phyloP scores from a whole-genome alignment of 2,329 filamentous ascomycete species.

The Falciphora oryzae region DNA sequence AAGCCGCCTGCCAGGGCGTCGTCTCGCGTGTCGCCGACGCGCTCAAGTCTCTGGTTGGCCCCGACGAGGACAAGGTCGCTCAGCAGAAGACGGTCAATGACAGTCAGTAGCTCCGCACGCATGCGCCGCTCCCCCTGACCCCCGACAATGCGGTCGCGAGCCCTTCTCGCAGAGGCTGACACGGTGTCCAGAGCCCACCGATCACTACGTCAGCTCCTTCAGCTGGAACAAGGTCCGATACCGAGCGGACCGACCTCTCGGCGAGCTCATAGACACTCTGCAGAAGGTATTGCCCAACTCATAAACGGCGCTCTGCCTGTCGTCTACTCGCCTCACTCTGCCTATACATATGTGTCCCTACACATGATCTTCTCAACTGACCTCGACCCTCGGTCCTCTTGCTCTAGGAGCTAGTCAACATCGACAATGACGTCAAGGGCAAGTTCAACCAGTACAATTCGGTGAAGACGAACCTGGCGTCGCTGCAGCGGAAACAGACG shows the following conservation, averaged over 20 bases:
- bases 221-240: constrained; percentile 98
- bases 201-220: constrained; percentile 85
- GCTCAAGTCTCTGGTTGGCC: constrained; percentile 74
- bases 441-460: constrained; percentile 95
- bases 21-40: constrained; percentile 87
- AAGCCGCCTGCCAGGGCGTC: constrained; percentile 70
- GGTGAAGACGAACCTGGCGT: constrained; percentile 76
- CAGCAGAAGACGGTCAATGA: constrained; percentile 93
- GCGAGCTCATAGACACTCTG: constrained; percentile 78
- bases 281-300: constrained; percentile 61
- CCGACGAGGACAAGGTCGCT: constrained; percentile 73
- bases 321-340: neutral
- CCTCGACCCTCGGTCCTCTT: neutral
- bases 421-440: constrained; percentile 92
- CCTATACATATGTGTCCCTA: neutral
- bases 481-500: constrained; percentile 84
- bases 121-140: neutral
- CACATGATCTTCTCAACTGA: neutral
- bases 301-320: neutral
- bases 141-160: neutral
- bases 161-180: neutral
- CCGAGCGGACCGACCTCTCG: constrained; percentile 81
- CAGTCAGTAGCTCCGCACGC: constrained; percentile 49
- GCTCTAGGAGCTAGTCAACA: constrained; percentile 72
- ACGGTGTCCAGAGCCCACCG: constrained; percentile 70